Evolutionary conservation across 2,329 filamentous ascomycete genomes (phyloP), one percentile per base, ranked within the genome.

Genomic region (Atkinsonella hypoxylon): DNA sequence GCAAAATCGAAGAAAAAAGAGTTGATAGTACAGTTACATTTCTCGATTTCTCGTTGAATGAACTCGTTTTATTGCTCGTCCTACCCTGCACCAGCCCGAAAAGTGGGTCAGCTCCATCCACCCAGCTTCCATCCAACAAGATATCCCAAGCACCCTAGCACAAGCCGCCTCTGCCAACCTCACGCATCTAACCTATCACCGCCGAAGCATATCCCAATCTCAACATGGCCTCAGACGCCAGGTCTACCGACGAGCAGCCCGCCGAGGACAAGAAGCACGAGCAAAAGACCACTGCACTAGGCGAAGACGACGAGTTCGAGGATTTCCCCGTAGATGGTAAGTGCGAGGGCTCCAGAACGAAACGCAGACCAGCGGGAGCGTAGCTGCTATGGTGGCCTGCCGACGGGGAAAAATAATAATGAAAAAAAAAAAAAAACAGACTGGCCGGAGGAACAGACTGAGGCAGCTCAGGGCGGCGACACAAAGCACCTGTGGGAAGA

Each of bases 291-390:
- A 60, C 83, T 34, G 79, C 86, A 52, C 78, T 97, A 30, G 93
- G 95, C 68, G 93, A 98, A 68, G 93, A 98, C 64, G 93, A 98
- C 68, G 93, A 98, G 73, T 98, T 98, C 63, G 93, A 98, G 67
- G 93, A 98, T 68, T 98, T 98, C 64, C 93, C 93, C 26, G 87
- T 95, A 51, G 91, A 98, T 72, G 89, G 93, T 95, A 71, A 41
- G 73, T 30, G 13, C 1, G 40, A 36, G 12, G 31, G 6, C 31
- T 32, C 31, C 31, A 32, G 12, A 7, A 32, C 31, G 6, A 32
- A 12, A 32, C 31, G 12, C 31, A 12, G 31, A 12, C 31, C n/a
- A n/a, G n/a, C n/a, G n/a, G n/a, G n/a, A n/a, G n/a, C n/a, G n/a
- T n/a, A n/a, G n/a, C n/a, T n/a, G n/a, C n/a, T n/a, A n/a, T n/a